A percentile compares a stretch with the other conserved stretches of the same genome.
Evolutionary conservation across 169 alveolate species (phyloP).

Genomic region (Cystoisospora suis): DNA sequence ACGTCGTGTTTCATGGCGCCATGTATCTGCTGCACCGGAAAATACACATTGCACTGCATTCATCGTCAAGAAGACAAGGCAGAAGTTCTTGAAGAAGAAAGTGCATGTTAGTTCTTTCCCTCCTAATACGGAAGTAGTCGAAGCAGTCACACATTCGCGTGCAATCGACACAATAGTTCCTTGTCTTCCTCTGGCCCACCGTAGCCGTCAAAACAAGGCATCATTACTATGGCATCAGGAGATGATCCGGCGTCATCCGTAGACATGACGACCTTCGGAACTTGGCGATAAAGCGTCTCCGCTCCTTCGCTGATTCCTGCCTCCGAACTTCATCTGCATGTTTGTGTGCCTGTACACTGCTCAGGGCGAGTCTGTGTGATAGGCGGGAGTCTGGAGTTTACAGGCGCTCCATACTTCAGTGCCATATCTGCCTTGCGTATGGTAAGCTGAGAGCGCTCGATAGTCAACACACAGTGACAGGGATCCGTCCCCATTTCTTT

Average conservation of each 20-base stretch:
- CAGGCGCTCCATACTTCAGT: slow-evolving; percentile 93
- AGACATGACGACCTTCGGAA: background rate
- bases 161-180: background rate
- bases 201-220: background rate
- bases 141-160: too few relatives aligned
- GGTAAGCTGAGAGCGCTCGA: slow-evolving; percentile 32
- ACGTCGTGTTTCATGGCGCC: too few relatives aligned
- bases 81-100: too few relatives aligned
- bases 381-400: slow-evolving; percentile 91
- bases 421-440: slow-evolving; percentile 86
- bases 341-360: background rate
- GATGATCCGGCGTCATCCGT: background rate
- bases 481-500: too few relatives aligned
- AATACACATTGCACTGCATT: too few relatives aligned
- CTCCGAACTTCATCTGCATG: background rate
- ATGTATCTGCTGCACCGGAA: too few relatives aligned
- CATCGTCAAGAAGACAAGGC: too few relatives aligned
- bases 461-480: too few relatives aligned
- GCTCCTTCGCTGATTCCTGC: background rate
- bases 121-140: too few relatives aligned
- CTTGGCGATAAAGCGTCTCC: background rate
- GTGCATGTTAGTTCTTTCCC: too few relatives aligned
- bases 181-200: background rate
- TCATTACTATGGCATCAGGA: background rate
- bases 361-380: slow-evolving; percentile 76